Evolutionary conservation across 176 grass and related monocot genomes (phyloP), one percentile per base, ranked within the genome.

Genomic region (Thinopyrum elongatum): DNA sequence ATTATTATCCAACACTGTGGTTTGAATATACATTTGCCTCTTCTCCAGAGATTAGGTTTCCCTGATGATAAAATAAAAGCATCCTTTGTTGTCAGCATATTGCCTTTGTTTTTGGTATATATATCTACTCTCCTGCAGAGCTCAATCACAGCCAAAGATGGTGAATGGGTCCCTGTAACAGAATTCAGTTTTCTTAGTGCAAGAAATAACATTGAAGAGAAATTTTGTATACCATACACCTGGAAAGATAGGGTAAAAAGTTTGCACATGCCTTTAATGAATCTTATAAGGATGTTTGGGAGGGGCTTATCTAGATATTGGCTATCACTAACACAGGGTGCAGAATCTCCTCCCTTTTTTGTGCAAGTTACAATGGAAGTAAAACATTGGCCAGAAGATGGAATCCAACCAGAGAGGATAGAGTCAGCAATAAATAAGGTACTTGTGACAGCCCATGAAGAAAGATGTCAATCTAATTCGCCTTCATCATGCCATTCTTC

Each of bases 1-100:
- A 98, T 98, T 87, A 94, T 98, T 70, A 98, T 98, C 84, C 96
- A 98, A 47, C 96, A 98, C 74, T 98, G 96, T 87, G 93, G 96
- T 58, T 81, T 95, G 84, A 98, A 73, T 82, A 89, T 98, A 83
- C 70, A 95, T 62, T 53, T 88, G 74, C 84, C 91, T 70, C 80
- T 98, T 76, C 72, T 98, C 36, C 91, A 92, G 84, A 95, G 90
- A 78, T 89, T 98, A 79, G 96, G 96, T 71, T 98, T 98, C 73
- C 96, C 93, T 67, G 93, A 92, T 12, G 74, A 92, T 87, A 94
- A 89, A 88, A 95, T 95, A 87, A 98, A 95, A 68, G 84, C 94
- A 82, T 98, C 96, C 59, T 98, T 98, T 94, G 96, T 98, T 59
- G 92, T 85, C 22, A 94, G 96, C 68, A 92, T 91, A 82, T 87